These are phyloP conservation scores for Hemileccinum hortonii DNA, from an alignment of 1,284 basidiomycete species.

Conservation along the genomic window DNA sequence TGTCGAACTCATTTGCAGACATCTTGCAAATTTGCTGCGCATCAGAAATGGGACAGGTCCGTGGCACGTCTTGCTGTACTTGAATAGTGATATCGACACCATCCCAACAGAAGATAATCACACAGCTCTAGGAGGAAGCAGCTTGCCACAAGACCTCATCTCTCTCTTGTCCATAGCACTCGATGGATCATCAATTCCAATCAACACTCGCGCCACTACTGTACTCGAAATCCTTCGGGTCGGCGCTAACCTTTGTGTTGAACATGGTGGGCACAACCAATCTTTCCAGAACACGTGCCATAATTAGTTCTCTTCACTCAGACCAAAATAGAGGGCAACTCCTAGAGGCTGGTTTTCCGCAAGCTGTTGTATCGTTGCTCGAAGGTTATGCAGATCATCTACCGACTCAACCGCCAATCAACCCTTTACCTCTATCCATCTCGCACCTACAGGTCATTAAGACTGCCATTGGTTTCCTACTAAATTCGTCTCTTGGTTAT, in stretches of 20 bases:
- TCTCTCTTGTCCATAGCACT: conserved; percentile 58
- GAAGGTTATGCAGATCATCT: conserved; percentile 66
- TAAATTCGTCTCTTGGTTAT: conserved; percentile 79
- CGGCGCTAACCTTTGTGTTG: conserved; percentile 77
- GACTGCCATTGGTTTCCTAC: conserved; percentile 75
- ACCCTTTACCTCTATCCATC: conserved; percentile 52
- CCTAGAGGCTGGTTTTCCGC: conserved; percentile 67
- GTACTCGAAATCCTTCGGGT: conserved; percentile 71
- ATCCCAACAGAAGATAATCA: conserved; percentile 60
- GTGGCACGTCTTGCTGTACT: conserved; percentile 14
- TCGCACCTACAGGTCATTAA: conserved; percentile 71
- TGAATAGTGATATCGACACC: conserved; percentile 14
- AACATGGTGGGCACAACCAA: conserved; percentile 56
- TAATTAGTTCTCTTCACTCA: conserved; percentile 13
- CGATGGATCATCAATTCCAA: conserved; percentile 47
- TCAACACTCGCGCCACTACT: conserved; percentile 43
- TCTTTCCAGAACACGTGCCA: background rate
- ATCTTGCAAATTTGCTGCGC: conserved; percentile 62
- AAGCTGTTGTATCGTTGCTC: conserved; percentile 61
- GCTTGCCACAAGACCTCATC: conserved; percentile 62
- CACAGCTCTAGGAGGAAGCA: conserved; percentile 61
- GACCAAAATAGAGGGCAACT: conserved; percentile 69
- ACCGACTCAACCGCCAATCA: conserved; percentile 39
- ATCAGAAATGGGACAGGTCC: conserved; percentile 49
- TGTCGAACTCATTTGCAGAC: conserved; percentile 51